Evolutionary conservation across 441 rosid species (phyloP).

Genomic region (Isatis lusitanica): DNA sequence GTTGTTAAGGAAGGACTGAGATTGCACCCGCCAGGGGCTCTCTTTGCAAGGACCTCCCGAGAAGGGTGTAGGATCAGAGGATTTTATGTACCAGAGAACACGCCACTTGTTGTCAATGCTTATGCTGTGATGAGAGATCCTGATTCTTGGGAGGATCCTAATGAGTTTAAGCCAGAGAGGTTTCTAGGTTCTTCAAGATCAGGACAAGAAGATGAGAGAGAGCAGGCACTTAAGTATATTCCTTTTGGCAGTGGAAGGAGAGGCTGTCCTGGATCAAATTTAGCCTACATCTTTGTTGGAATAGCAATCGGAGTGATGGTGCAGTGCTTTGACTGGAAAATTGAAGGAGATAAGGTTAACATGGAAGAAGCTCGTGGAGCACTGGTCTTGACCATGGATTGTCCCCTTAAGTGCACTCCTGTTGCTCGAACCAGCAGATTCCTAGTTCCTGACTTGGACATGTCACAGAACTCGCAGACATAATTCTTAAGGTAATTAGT

Average conservation of each 20-base stretch:
- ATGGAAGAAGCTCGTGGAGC: neutral
- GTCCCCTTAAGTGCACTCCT: constrained; percentile 25
- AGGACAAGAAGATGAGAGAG: neutral
- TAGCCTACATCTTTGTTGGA: constrained; percentile 4
- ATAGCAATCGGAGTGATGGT: constrained; percentile 19
- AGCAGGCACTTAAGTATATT: neutral
- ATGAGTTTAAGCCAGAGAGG: constrained; percentile 29
- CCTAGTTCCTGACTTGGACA: neutral
- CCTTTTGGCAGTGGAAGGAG: constrained; percentile 24
- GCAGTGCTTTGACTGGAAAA: constrained; percentile 17
- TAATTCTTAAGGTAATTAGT: too few relatives aligned
- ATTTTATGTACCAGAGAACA: neutral
- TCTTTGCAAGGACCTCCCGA: neutral
- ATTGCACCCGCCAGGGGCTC: constrained; percentile 1
- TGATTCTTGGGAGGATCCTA: constrained; percentile 17
- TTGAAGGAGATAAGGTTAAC: neutral
- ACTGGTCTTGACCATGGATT: constrained; percentile 14
- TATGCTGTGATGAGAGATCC: constrained; percentile 15
- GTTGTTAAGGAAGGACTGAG: neutral
- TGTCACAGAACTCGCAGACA: too few relatives aligned
- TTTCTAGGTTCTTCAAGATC: constrained; percentile 1
- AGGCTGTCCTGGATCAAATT: constrained; percentile 22
- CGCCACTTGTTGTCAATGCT: neutral
- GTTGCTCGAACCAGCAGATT: neutral
- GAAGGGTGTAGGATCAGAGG: neutral